Base-by-base conservation (phyloP, 78 protist species). In the Chrysochromulina parva region DNA sequence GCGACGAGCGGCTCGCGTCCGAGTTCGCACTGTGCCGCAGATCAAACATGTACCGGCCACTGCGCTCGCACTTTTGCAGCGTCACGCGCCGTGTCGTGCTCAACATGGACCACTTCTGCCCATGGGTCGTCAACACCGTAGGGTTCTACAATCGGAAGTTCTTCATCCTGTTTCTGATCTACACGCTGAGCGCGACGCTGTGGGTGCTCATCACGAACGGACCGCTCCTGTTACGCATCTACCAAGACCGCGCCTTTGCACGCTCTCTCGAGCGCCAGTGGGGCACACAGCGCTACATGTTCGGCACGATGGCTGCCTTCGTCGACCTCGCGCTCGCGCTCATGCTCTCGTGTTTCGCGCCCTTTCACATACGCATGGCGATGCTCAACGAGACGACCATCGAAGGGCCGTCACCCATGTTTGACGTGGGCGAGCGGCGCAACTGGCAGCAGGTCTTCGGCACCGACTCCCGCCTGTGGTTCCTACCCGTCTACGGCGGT, bases 91-190 rank as follows among this genome's bases (percentile, higher is more conserved):
- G 90, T 48, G 26, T 55, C 53, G 84, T 85, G 59, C 89, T 91
- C 50, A 84, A 85, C 65, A 84, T 84, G 71, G 88, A 84, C 52
- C 88, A 84, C 67, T 84, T 84, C 50, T 84, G 88, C 50, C 88
- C 88, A 48, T 84, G 88, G 88, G 67, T 84, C 50, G 50, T 20
- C 67, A 84, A 84, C 16, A 84, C 88, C 50, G 88, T 84, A 11
- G 88, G 88, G 50, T 84, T 20, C 50, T 84, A 84, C 88, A 84
- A 84, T 50, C 62, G 67, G 13, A 84, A 84, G 59, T 84, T 47
- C 52, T 84, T 84, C 67, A 14, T 84, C 24, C 66, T 84, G 16
- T 84, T 84, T 53, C 88, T 84, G 24, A 5, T 84, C 52, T 84
- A 84, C 78, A 38, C 52, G 52, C 17, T 14, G 53, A 14, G 26